phyloP scores from a whole-genome alignment of 2,329 filamentous ascomycete species.

The Aspergillus amoenus region DNA sequence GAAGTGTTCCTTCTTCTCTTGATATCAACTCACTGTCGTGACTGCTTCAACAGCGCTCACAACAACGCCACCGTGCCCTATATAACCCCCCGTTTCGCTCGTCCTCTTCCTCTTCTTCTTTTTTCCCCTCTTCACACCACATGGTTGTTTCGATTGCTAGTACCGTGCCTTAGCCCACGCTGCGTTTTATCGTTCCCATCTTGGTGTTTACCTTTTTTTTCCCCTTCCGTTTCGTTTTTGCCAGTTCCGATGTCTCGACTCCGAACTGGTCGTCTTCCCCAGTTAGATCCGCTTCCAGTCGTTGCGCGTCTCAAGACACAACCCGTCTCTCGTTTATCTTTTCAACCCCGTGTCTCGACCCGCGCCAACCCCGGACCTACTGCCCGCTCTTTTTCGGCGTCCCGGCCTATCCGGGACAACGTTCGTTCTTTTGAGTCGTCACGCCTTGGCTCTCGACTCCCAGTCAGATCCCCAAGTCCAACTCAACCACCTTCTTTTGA shows the following conservation, averaged over 20 bases:
- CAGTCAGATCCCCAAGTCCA: constrained; percentile 14
- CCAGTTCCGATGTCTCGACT: neutral
- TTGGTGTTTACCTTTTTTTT: constrained; percentile 8
- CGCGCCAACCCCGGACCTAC: constrained; percentile 15
- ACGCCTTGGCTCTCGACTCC: constrained; percentile 19
- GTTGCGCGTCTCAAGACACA: constrained; percentile 2
- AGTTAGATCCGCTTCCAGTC: neutral
- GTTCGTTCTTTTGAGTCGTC: constrained; percentile 15
- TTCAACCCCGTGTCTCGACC: constrained; percentile 12
- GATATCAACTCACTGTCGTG: neutral
- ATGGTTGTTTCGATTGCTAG: constrained; percentile 19
- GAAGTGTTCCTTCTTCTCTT: neutral
- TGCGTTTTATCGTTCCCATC: constrained; percentile 18
- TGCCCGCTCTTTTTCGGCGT: constrained; percentile 14
- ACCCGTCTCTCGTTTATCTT: constrained; percentile 10
- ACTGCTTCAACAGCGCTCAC: neutral
- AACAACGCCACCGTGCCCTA: neutral
- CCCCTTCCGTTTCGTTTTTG: neutral
- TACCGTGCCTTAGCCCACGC: constrained; percentile 16
- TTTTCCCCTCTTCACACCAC: constrained; percentile 13
- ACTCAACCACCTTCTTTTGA: constrained; percentile 6
- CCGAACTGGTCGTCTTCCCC: neutral
- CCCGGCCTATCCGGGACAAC: constrained; percentile 9
- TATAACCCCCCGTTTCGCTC: neutral
- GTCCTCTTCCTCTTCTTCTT: constrained; percentile 6